Percentiles rank a stretch among this genome's conserved stretches.
These are phyloP conservation scores for Hibiscus trionum DNA, from an alignment of 345 rosid species.

Conservation along the genomic window DNA sequence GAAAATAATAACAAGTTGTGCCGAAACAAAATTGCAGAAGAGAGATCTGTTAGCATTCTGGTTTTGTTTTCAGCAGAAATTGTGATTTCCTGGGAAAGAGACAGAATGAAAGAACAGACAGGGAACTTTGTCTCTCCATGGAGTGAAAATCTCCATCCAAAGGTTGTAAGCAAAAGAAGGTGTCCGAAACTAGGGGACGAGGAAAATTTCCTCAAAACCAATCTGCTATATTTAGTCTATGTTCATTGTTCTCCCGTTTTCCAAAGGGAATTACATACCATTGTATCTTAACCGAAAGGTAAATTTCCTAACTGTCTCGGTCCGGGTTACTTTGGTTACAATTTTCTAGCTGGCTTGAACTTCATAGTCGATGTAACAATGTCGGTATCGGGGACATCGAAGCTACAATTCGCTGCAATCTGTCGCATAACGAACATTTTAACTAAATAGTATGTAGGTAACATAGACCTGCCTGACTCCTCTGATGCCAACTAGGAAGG, in stretches of 20 bases:
- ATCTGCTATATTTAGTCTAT: conserved; percentile 12
- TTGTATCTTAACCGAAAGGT: background rate
- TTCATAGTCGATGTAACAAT: background rate
- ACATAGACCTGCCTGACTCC: conserved; percentile 11
- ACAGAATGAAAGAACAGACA: conserved; percentile 6
- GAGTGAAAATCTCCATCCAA: conserved; percentile 20
- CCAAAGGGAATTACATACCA: background rate
- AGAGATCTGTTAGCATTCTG: background rate
- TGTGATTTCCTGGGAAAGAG: conserved; percentile 6
- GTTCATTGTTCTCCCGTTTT: background rate
- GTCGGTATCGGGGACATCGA: conserved; percentile 68
- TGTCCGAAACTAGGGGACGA: conserved; percentile 13
- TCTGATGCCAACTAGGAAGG: conserved; percentile 14
- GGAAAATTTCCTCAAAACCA: background rate
- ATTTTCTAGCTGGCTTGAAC: background rate
- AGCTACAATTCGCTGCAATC: conserved; percentile 71
- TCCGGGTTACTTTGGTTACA: background rate
- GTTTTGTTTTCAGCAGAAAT: background rate
- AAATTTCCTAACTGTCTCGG: background rate
- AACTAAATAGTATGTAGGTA: background rate
- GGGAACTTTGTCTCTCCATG: conserved; percentile 8
- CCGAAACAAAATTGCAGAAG: background rate
- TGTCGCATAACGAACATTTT: conserved; percentile 10
- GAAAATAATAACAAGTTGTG: background rate
- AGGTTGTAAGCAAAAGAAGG: conserved; percentile 18